Base-by-base conservation (phyloP, 768 basidiomycete genomes). In the Collybia nuda region DNA sequence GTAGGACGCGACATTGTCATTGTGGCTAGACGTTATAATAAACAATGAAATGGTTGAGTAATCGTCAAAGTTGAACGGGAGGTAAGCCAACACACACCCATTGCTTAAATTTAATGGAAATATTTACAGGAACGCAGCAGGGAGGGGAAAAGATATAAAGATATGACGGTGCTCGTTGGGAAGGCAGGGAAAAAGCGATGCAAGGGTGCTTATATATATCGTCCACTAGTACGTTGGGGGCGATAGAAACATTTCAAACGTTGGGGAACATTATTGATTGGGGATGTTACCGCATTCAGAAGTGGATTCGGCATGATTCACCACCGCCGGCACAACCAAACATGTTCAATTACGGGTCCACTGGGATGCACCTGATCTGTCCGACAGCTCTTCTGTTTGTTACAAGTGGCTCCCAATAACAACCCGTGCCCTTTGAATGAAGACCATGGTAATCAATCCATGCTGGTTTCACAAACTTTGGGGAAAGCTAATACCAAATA, bases 1-100 rank as follows among this genome's bases (percentile, higher is more conserved):
- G 73, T 61, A 39, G 82, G 80, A 56, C 76, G 73, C 24, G 80
- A 71, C 59, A 79, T 68, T 28, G 78, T 60, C 58, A 82, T 65
- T 44, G 76, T 67, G 29, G 77, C 75, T 75, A 52, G 45, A 19
- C 6, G 12, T 23, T 43, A 59, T 45, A 60, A 54, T 21, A 44
- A 15, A 18, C 22, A 7, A 26, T 7, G 7, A 26, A 26, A 26
- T 26, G 24, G 4, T 26, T 7, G 7, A 7, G 7, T 9, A 26
- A 35, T 24, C 43, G 19, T 11, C 43, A 28, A 19, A 21, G 15
- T 11, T 21, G 19, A 24, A 24, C 21, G 26, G 9, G 39, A 35
- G 17, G 37, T 9, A 43, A 4, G 29, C 49, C 17, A 40, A 65
- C 72, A 19, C 72, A 19, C 52, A 79, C 77, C 65, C 79, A 77